Evolutionary conservation across 1,284 basidiomycete species (phyloP).

Genomic region (Trichosporon coremiiforme): DNA sequence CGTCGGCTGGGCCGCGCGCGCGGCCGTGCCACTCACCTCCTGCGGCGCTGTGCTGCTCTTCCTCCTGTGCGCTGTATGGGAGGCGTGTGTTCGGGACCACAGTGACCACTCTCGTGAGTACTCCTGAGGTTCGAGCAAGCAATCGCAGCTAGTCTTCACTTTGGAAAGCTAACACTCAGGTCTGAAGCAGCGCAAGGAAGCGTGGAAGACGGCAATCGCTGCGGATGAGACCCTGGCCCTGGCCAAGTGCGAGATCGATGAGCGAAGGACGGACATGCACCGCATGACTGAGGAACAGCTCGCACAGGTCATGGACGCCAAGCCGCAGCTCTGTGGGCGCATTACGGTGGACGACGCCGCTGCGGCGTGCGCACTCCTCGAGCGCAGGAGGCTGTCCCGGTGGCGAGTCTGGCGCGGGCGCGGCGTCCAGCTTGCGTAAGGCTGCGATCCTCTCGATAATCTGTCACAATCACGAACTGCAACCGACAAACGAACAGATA

Average conservation of each 20-base stretch:
- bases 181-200: not conserved
- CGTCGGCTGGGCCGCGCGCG: not conserved
- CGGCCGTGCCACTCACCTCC: not conserved
- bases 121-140: too few relatives aligned
- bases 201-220: not conserved
- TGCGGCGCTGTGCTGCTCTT: not conserved
- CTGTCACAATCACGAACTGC: too few relatives aligned
- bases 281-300: not conserved
- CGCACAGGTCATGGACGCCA: not conserved
- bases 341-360: slow-evolving; percentile 4
- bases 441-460: not conserved
- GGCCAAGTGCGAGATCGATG: not conserved
- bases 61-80: not conserved
- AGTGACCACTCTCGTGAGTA: not conserved
- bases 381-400: not conserved
- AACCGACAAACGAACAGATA: too few relatives aligned
- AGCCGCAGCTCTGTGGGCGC: not conserved
- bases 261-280: not conserved
- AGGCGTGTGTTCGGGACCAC: not conserved
- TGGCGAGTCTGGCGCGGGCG: not conserved
- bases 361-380: not conserved
- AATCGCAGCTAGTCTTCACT: too few relatives aligned
- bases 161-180: not conserved
- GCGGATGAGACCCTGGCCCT: not conserved
- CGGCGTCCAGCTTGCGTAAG: not conserved